Conservation (phyloP, 2,329 filamentous ascomycete genomes). For the Pseudogymnoascus sp. region DNA sequence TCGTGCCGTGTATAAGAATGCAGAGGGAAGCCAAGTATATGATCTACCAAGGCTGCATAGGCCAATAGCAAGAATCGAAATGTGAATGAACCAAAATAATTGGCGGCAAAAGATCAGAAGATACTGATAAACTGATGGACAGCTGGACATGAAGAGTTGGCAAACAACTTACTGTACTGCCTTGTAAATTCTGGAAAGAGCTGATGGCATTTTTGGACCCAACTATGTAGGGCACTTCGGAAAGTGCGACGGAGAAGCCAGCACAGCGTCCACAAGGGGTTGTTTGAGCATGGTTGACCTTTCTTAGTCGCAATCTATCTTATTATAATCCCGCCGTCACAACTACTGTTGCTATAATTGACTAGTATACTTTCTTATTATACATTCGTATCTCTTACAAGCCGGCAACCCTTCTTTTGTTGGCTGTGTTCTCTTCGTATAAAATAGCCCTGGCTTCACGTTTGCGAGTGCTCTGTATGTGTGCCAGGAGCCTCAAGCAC, state of each 20-base stretch:
- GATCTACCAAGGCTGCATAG: neutral
- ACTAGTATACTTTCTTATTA: neutral
- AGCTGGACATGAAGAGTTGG: neutral
- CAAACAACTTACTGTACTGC: neutral
- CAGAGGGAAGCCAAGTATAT: neutral
- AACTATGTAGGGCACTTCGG: neutral
- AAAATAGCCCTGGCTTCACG: neutral
- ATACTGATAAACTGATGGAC: neutral
- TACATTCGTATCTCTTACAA: neutral
- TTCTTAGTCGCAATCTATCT: neutral
- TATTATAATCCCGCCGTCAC: neutral
- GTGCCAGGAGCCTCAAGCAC: conserved; percentile 51
- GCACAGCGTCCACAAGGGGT: neutral
- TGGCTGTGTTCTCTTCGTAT: neutral
- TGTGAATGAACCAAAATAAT: neutral
- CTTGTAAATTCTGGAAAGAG: neutral
- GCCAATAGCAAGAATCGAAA: neutral
- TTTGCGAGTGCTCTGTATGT: conserved; percentile 34
- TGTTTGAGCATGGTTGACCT: neutral
- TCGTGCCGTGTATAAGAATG: neutral
- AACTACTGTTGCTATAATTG: neutral
- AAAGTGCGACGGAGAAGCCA: neutral
- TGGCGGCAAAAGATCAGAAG: neutral
- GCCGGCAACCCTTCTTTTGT: neutral
- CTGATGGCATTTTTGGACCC: neutral